A percentile compares a stretch with the other conserved stretches of the same genome.
phyloP scores from a whole-genome alignment of 176 grass and related monocot species.

The Dactylis glomerata region DNA sequence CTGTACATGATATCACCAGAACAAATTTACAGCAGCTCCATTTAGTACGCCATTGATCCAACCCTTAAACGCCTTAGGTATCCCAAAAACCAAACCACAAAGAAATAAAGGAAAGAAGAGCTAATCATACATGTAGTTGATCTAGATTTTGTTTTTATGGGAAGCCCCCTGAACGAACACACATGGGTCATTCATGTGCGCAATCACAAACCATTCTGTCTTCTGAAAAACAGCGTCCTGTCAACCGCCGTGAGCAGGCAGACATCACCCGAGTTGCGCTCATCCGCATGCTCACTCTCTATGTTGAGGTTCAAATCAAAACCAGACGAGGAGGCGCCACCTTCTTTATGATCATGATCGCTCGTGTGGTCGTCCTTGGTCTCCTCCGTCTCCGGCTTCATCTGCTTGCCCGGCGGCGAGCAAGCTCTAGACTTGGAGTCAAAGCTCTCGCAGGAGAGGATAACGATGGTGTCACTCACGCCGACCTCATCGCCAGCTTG shows the following conservation, averaged over 20 bases:
- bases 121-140: constrained; percentile 22
- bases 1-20: neutral
- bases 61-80: neutral
- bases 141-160: neutral
- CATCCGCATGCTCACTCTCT: constrained; percentile 28
- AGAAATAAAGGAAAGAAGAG: neutral
- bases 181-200: constrained; percentile 27
- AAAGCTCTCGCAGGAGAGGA: constrained; percentile 70
- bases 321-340: constrained; percentile 28
- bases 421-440: constrained; percentile 47
- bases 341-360: constrained; percentile 26
- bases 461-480: constrained; percentile 69
- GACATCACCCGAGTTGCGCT: constrained; percentile 27
- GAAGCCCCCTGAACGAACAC: neutral
- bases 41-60: constrained; percentile 5
- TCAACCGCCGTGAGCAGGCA: constrained; percentile 67
- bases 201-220: constrained; percentile 34
- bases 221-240: constrained; percentile 64
- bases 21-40: constrained; percentile 30
- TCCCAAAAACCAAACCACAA: neutral
- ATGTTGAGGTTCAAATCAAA: constrained; percentile 86
- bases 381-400: constrained; percentile 24
- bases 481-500: constrained; percentile 40
- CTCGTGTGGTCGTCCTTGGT: constrained; percentile 18
- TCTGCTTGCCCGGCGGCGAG: constrained; percentile 42